Conservation (phyloP, 106 monocot species). For the Agapanthus africanus region DNA sequence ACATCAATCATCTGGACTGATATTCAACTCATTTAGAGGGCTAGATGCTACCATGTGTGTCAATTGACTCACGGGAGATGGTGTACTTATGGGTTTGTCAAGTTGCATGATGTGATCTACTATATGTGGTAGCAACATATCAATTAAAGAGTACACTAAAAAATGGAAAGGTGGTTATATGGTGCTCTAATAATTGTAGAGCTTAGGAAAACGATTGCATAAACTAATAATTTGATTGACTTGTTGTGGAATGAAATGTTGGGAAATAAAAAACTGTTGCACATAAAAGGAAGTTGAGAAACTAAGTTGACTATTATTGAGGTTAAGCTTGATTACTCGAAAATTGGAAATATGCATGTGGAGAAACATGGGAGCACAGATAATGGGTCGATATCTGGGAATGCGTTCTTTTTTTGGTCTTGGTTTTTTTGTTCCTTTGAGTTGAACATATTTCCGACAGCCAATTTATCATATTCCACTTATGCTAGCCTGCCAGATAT, state of each 20-base stretch:
- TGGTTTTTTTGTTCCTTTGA: background rate
- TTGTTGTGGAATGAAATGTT: background rate
- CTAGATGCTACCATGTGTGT: background rate
- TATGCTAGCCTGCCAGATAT: too few relatives aligned
- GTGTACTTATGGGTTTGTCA: background rate
- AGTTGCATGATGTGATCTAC: background rate
- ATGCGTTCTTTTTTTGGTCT: background rate
- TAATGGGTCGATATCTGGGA: background rate
- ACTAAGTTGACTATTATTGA: background rate
- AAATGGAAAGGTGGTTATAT: background rate
- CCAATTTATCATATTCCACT: too few relatives aligned
- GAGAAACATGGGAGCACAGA: background rate
- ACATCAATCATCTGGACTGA: background rate
- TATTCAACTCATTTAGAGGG: background rate
- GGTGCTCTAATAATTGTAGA: background rate
- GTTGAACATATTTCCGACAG: too few relatives aligned
- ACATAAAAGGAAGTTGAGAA: too few relatives aligned
- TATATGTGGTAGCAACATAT: background rate
- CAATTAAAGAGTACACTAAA: background rate
- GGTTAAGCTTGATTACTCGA: background rate
- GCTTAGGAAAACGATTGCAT: background rate
- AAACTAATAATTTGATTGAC: background rate
- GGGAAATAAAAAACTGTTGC: slow-evolving; percentile 1
- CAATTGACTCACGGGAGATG: background rate
- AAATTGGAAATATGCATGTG: background rate